These are phyloP conservation scores for Orychophragmus violaceus DNA, from an alignment of 345 rosid genomes.

Conservation along the genomic window DNA sequence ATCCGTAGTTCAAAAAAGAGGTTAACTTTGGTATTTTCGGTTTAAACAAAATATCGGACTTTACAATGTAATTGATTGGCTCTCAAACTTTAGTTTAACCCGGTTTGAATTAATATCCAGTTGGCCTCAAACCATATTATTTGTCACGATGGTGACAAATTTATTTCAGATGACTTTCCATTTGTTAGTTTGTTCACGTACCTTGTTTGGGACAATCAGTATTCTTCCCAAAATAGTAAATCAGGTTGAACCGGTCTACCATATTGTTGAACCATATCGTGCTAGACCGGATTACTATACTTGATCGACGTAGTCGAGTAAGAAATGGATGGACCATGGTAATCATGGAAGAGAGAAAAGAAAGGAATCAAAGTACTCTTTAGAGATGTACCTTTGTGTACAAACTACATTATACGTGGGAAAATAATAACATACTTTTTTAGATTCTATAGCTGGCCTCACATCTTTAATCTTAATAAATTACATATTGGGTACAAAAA, in stretches of 20 bases:
- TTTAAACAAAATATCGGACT: not conserved
- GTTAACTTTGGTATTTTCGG: too few relatives aligned
- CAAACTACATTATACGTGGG: not conserved
- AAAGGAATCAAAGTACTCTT: too few relatives aligned
- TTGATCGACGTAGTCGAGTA: not conserved
- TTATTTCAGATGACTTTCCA: not conserved
- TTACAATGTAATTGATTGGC: not conserved
- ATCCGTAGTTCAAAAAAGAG: too few relatives aligned
- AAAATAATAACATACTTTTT: not conserved
- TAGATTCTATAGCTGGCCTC: not conserved
- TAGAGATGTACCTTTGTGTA: not conserved
- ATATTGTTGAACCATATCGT: not conserved
- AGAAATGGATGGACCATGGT: too few relatives aligned
- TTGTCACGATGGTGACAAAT: too few relatives aligned
- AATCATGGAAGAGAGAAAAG: not conserved
- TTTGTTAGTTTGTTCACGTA: not conserved
- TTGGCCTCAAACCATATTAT: not conserved
- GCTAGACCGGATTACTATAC: not conserved
- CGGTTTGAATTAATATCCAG: not conserved
- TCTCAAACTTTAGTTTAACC: not conserved
- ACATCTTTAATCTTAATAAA: not conserved
- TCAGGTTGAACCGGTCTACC: too few relatives aligned
- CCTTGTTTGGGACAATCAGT: not conserved
- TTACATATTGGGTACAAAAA: too few relatives aligned
- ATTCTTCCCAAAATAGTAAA: too few relatives aligned